Conservation (phyloP, 768 basidiomycete genomes). For the Strobilomyces dryophilus region DNA sequence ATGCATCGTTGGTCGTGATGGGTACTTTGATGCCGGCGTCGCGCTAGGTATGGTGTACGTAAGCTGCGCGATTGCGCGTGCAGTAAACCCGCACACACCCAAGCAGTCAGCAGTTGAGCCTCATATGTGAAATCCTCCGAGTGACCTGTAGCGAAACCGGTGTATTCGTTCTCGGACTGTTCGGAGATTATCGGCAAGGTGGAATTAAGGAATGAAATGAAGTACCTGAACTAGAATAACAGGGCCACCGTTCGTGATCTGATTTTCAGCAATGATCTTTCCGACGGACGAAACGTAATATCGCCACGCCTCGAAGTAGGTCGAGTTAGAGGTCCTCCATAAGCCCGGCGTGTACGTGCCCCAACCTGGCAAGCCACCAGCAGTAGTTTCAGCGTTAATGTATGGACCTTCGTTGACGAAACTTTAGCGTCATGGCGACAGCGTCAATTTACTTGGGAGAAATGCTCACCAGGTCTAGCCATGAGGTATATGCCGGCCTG, state of each 20-base stretch:
- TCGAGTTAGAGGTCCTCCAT: constrained; percentile 46
- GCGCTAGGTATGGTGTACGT: constrained; percentile 27
- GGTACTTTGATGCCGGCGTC: constrained; percentile 44
- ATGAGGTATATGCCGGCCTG: constrained; percentile 26
- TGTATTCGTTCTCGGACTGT: constrained; percentile 56
- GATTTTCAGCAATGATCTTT: constrained; percentile 47
- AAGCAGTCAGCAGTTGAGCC: constrained; percentile 29
- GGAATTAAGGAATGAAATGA: constrained; percentile 28
- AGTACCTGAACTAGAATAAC: constrained; percentile 35
- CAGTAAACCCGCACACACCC: constrained; percentile 9
- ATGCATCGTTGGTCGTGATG: constrained; percentile 45
- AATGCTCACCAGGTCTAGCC: constrained; percentile 23
- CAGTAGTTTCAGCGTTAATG: constrained; percentile 33
- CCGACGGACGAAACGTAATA: constrained; percentile 51
- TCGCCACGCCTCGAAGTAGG: constrained; percentile 48
- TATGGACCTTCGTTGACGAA: constrained; percentile 18
- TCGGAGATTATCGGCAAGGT: background rate
- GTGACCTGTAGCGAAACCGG: constrained; percentile 31
- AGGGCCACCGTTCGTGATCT: constrained; percentile 58
- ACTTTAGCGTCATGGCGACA: background rate
- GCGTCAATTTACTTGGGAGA: background rate
- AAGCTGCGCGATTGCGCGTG: background rate
- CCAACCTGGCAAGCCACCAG: constrained; percentile 51
- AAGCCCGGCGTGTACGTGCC: constrained; percentile 49
- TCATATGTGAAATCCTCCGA: constrained; percentile 44